Base-by-base conservation (phyloP, 2,329 filamentous ascomycete species). In the Paraphoma sp. region DNA sequence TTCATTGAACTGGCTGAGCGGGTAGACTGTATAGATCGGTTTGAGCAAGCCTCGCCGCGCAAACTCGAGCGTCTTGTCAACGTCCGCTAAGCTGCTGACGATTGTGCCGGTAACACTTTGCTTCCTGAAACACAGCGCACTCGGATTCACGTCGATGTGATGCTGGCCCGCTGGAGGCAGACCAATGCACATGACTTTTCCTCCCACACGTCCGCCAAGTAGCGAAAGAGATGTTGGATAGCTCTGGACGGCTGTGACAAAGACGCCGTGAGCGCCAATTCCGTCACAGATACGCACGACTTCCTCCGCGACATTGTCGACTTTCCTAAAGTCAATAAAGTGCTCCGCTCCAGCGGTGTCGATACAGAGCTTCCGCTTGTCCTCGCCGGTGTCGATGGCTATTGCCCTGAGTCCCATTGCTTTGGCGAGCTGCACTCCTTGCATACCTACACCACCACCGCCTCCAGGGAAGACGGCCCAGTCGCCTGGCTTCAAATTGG, bases 381-480 rank as follows among this genome's bases (percentile, higher is more conserved):
- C 74, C 1, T 61, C 69, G 9, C 75, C 75, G 0, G 71, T 74
- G 41, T 78, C 75, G 11, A 77, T 68, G 28, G 72, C 75, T n/a
- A 78, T 62, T 0, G 73, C 52, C 4, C 75, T 61, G 5, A 77
- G 54, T 11, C 75, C 75, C 76, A 78, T 78, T 6, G 74, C 75
- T 59, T 74, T 76, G 12, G 76, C 76, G 6, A 78, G 62, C 58
- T 78, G 84, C 1, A 87, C 80, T 8, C 84, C 84, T 62, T 86
- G 84, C 55, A 86, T 83, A 3, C 85, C 84, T 3, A 87, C 84
- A 38, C 82, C 83, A 8, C 84, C 81, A 16, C 80, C 84, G 0
- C 82, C 83, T 14, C 83, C 83, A 4, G 82, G 82, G 59, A 86
- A 84, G 14, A 82, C 80, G 1, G 83, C 82, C 82, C 82, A 87